Evolutionary conservation across 805 yeast genomes (phyloP), one percentile per base, ranked within the genome.

Genomic region (Pichia ethanolica): DNA sequence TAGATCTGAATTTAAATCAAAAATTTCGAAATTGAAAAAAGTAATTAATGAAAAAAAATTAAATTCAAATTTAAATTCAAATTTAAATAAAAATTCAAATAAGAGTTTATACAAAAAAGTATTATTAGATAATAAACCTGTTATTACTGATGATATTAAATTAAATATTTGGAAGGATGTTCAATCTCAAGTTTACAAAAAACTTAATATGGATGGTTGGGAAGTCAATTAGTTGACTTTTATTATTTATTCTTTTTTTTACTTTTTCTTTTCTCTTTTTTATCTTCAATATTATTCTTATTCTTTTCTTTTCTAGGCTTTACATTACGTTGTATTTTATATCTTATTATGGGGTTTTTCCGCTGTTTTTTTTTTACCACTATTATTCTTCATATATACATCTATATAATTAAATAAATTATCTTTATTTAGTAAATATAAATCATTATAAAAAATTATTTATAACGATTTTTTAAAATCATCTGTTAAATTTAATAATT

Each of bases 151-250:
- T 56, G 79, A 77, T 36, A 83, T 82, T 56, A 82, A 81, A 62
- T 73, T 76, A 42, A 60, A 64, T 46, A 65, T 83, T 25, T 84
- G 89, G 89, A 74, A 74, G 12, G 79, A 75, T 38, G 83, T 83
- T 33, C 90, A 85, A 63, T 61, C 73, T 9, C 70, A 70, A 43
- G 80, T 84, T 28, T 82, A 82, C 59, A 67, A 69, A 49, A 68
- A 82, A 46, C 60, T 84, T 47, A 85, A 83, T 0, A 63, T 83
- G 42, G 79, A 79, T 57, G 47, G 47, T n/a, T 52, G 48, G 45
- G 30, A 14, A 3, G 35, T 33, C 6, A 39, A 27, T 28, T 28
- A 13, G n/a, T n/a, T n/a, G n/a, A n/a, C n/a, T n/a, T n/a, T n/a
- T n/a, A n/a, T n/a, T n/a, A 39, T 35, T 30, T 39, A 12, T 8